Conservation (phyloP, 352 stramenopile species). For the Pythium biforme region DNA sequence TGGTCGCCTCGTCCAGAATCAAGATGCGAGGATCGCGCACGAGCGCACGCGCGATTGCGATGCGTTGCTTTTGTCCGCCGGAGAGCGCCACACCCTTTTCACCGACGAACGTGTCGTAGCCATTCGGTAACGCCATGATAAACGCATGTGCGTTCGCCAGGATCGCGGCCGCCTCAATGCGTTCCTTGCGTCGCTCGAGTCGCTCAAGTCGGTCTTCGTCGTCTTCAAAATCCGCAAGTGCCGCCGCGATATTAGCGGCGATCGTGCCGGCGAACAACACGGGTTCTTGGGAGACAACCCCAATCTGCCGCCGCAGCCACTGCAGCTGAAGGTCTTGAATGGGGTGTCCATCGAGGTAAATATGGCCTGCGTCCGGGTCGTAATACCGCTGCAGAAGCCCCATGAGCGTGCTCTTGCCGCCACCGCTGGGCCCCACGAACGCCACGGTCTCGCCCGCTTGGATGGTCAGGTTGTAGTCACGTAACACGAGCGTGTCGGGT, state of each 20-base stretch:
- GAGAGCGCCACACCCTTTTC: constrained; percentile 61
- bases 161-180: constrained; percentile 8
- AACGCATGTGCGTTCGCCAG: constrained; percentile 21
- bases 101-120: constrained; percentile 58
- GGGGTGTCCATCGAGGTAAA: constrained; percentile 68
- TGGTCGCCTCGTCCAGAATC: constrained; percentile 76
- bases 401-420: constrained; percentile 38
- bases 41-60: constrained; percentile 54
- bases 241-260: constrained; percentile 80
- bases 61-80: constrained; percentile 55
- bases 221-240: neutral
- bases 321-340: constrained; percentile 63
- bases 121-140: constrained; percentile 23
- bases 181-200: neutral
- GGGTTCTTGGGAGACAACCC: constrained; percentile 69
- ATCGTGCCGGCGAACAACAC: constrained; percentile 81
- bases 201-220: neutral
- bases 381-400: constrained; percentile 84
- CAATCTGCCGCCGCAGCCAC: constrained; percentile 43
- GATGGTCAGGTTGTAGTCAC: constrained; percentile 23
- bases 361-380: constrained; percentile 50
- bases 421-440: constrained; percentile 23
- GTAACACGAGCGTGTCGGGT: constrained; percentile 18
- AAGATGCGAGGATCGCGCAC: constrained; percentile 48
- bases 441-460: constrained; percentile 23